Conservation (phyloP, 306 rosid genomes). For the Abrus precatorius region DNA sequence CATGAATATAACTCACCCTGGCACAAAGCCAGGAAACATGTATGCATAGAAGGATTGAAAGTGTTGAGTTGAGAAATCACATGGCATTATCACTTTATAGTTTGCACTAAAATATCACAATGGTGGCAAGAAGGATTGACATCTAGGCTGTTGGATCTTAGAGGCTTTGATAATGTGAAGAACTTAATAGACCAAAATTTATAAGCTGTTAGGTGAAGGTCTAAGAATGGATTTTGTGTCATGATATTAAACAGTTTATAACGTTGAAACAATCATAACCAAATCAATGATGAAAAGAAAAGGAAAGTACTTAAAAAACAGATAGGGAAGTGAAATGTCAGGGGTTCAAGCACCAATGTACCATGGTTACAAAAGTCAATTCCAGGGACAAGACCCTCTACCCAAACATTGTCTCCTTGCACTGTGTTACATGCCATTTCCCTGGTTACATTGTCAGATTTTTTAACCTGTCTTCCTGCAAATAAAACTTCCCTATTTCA, state of each 20-base stretch:
- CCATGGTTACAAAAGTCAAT: constrained; percentile 98
- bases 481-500: constrained; percentile 38
- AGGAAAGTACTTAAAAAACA: constrained; percentile 30
- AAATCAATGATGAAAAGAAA: constrained; percentile 38
- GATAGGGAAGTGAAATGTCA: constrained; percentile 38
- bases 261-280: constrained; percentile 26
- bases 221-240: constrained; percentile 14
- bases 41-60: background rate
- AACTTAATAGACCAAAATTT: constrained; percentile 32
- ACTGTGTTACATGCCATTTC: constrained; percentile 52
- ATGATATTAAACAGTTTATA: background rate
- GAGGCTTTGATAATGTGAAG: constrained; percentile 13
- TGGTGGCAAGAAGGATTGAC: background rate
- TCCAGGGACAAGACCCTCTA: constrained; percentile 99
- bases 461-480: constrained; percentile 61
- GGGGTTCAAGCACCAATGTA: constrained; percentile 49
- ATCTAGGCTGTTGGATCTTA: constrained; percentile 8
- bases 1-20: constrained; percentile 33
- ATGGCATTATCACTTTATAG: background rate
- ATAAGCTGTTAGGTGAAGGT: constrained; percentile 5
- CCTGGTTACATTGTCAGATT: constrained; percentile 53
- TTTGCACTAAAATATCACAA: constrained; percentile 14
- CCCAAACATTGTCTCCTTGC: constrained; percentile 78
- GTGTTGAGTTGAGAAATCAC: background rate
- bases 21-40: constrained; percentile 17